Percentiles rank a stretch among this genome's conserved stretches.
phyloP scores from a whole-genome alignment of 2,329 filamentous ascomycete genomes.

The Penicillium sp. region DNA sequence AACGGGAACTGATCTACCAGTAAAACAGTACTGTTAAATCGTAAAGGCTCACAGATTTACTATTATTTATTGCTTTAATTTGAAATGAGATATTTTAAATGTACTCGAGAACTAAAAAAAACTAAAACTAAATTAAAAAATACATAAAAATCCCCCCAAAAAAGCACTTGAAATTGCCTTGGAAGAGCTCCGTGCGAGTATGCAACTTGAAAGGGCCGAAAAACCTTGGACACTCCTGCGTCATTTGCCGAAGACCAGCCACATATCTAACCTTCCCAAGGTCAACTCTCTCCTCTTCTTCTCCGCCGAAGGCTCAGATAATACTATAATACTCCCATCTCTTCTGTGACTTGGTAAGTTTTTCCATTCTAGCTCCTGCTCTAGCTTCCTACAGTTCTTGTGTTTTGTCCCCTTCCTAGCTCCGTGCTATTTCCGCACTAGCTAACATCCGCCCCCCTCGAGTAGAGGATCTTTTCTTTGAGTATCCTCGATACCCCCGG shows the following conservation, averaged over 20 bases:
- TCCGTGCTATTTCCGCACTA: slow-evolving; percentile 4
- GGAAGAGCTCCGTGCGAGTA: background rate
- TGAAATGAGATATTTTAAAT: background rate
- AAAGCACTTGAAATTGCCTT: too few relatives aligned
- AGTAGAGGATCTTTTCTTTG: slow-evolving; percentile 16
- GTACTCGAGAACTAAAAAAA: background rate
- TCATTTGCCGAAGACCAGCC: slow-evolving; percentile 16
- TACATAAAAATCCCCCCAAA: background rate
- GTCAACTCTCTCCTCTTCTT: slow-evolving; percentile 9
- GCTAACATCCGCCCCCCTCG: slow-evolving; percentile 7
- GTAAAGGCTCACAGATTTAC: background rate
- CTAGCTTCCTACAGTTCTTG: background rate
- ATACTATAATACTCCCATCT: background rate
- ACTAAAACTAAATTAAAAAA: background rate
- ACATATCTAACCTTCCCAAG: slow-evolving; percentile 10
- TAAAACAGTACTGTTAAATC: background rate
- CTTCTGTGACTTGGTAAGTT: slow-evolving; percentile 7
- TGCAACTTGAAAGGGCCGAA: background rate
- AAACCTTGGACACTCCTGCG: slow-evolving; percentile 1
- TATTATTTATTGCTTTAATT: background rate
- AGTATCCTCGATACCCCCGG: slow-evolving; percentile 3
- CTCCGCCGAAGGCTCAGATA: background rate
- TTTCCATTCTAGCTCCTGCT: background rate
- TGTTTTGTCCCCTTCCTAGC: slow-evolving; percentile 1
- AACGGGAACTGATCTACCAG: slow-evolving; percentile 21